Evolutionary conservation across 2,329 filamentous ascomycete species (phyloP).

Genomic region (Kalaharituber pfeilii): DNA sequence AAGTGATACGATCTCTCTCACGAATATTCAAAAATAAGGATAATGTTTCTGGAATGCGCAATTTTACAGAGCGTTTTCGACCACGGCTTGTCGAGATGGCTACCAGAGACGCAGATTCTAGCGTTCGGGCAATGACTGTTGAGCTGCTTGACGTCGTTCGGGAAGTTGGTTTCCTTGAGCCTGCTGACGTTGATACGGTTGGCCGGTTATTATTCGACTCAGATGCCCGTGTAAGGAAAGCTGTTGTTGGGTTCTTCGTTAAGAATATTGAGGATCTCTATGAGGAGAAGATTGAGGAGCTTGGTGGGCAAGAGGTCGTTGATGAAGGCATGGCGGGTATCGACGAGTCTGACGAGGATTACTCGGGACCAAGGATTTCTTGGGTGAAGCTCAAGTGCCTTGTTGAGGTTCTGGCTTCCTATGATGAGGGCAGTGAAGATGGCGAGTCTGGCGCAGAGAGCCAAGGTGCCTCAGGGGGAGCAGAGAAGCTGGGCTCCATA

Average conservation of each 20-base stretch:
- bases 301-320: conserved; percentile 61
- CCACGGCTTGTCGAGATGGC: conserved; percentile 83
- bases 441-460: conserved; percentile 36
- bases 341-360: conserved; percentile 53
- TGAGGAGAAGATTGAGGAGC: conserved; percentile 60
- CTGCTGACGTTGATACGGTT: conserved; percentile 74
- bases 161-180: conserved; percentile 71
- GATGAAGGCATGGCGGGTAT: conserved; percentile 55
- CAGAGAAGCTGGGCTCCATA: conserved; percentile 28
- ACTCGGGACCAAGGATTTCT: conserved; percentile 54
- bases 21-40: conserved; percentile 65
- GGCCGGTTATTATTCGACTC: conserved; percentile 79
- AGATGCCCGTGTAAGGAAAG: conserved; percentile 68
- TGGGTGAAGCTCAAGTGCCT: conserved; percentile 91
- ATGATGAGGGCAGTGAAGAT: conserved; percentile 46
- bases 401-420: conserved; percentile 63
- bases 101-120: conserved; percentile 62
- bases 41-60: conserved; percentile 57
- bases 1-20: conserved; percentile 68
- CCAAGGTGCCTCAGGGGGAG: conserved; percentile 34
- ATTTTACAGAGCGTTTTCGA: conserved; percentile 86
- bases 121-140: conserved; percentile 63
- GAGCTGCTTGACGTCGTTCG: conserved; percentile 67
- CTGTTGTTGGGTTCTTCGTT: conserved; percentile 78
- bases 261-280: conserved; percentile 71